These are phyloP conservation scores for Nidularia sp. DNA, from an alignment of 768 basidiomycete species.

Conservation along the genomic window DNA sequence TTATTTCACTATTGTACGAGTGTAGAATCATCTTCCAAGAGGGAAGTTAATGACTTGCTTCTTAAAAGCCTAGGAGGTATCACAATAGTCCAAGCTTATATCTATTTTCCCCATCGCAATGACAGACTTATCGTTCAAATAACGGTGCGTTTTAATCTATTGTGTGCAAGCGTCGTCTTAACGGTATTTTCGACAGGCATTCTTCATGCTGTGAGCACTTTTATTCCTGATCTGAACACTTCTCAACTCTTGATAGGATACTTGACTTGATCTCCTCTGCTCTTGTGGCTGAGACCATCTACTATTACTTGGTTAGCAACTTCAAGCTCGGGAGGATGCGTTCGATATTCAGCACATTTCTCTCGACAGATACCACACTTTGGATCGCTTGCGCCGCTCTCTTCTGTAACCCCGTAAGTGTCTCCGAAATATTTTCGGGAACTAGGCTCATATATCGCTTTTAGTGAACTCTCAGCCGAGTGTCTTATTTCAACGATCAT, in stretches of 20 bases:
- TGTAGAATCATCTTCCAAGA: neutral
- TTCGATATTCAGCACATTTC: too few relatives aligned
- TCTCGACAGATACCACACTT: neutral
- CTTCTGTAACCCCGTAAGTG: neutral
- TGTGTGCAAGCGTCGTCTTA: neutral
- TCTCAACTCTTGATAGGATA: conserved; percentile 10
- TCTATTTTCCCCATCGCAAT: neutral
- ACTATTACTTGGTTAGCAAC: neutral
- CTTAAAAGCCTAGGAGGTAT: neutral
- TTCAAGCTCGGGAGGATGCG: too few relatives aligned
- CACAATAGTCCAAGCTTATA: neutral
- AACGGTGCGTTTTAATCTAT: neutral
- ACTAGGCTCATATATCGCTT: neutral
- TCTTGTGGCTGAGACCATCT: neutral
- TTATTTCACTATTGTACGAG: neutral
- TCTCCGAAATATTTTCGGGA: too few relatives aligned
- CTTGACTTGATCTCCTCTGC: neutral
- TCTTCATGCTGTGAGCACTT: neutral
- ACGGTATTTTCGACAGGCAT: neutral
- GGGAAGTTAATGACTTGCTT: neutral
- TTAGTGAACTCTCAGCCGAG: conserved; percentile 21
- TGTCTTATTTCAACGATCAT: conserved; percentile 38
- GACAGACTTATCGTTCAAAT: neutral
- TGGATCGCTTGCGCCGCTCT: neutral
- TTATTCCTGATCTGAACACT: neutral